phyloP scores from a whole-genome alignment of 805 yeast genomes.

The Peterozyma xylosa region DNA sequence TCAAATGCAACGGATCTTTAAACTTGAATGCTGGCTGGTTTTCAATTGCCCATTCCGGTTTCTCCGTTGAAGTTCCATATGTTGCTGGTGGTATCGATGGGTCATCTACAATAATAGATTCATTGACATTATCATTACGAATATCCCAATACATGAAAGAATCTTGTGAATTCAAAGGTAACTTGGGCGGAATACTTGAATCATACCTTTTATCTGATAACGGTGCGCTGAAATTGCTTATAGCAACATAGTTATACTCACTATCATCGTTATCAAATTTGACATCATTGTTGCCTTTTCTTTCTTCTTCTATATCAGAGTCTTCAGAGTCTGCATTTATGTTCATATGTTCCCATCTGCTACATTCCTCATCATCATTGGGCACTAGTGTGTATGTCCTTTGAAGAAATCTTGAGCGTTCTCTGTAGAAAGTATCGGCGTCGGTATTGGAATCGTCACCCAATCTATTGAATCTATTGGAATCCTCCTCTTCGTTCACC shows the following conservation, averaged over 20 bases:
- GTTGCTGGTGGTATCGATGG: background rate
- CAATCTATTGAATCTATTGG: constrained; percentile 4
- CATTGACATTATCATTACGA: constrained; percentile 12
- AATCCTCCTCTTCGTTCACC: constrained; percentile 5
- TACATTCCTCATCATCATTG: background rate
- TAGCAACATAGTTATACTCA: background rate
- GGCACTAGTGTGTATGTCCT: too few species aligned
- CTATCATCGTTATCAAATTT: background rate
- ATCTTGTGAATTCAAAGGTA: constrained; percentile 23
- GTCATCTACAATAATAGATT: background rate
- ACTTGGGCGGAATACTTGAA: background rate
- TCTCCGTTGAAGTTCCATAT: constrained; percentile 8
- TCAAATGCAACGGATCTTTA: constrained; percentile 22
- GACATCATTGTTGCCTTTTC: background rate
- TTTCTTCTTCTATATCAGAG: background rate
- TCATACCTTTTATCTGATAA: background rate
- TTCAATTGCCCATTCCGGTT: constrained; percentile 15
- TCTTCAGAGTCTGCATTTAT: background rate
- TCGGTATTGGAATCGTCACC: too few species aligned
- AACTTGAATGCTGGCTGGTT: constrained; percentile 29
- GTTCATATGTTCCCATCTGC: background rate
- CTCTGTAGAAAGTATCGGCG: background rate
- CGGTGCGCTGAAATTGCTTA: background rate
- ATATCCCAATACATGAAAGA: constrained; percentile 26
- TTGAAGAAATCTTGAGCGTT: background rate